Evolutionary conservation across 2,329 filamentous ascomycete genomes (phyloP).

Genomic region (Endoconidiophora polonica): DNA sequence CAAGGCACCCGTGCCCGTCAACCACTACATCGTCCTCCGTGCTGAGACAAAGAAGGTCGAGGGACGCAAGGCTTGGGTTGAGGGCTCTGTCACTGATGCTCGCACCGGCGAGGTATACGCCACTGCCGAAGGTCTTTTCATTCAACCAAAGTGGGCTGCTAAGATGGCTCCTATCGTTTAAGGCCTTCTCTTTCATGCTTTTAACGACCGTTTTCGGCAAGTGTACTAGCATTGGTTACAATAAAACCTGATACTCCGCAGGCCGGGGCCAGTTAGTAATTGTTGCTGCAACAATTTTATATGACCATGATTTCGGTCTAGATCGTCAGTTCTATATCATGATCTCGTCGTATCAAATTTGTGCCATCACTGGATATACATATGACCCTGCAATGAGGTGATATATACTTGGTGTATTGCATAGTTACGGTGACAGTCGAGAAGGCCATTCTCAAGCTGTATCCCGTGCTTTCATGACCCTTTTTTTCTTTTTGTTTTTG

Average conservation of each 20-base stretch:
- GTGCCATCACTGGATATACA: neutral
- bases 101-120: conserved; percentile 11
- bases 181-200: neutral
- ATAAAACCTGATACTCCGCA: neutral
- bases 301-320: neutral
- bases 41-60: conserved; percentile 74
- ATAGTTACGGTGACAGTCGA: no score
- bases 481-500: conserved; percentile 1
- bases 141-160: conserved; percentile 12
- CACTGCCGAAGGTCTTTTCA: conserved; percentile 7
- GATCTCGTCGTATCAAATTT: neutral
- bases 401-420: no score
- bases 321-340: neutral
- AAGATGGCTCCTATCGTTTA: conserved; percentile 12
- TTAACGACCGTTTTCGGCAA: neutral
- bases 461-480: neutral
- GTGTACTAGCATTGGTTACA: neutral
- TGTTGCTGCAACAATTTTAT: neutral
- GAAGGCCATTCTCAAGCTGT: no score
- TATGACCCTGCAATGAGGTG: neutral
- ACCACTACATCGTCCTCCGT: conserved; percentile 58
- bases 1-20: conserved; percentile 59
- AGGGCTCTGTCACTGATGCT: conserved; percentile 30
- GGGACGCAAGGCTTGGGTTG: conserved; percentile 87
- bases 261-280: neutral